phyloP scores from a whole-genome alignment of 2,329 filamentous ascomycete genomes.

The Penicillium sp. region DNA sequence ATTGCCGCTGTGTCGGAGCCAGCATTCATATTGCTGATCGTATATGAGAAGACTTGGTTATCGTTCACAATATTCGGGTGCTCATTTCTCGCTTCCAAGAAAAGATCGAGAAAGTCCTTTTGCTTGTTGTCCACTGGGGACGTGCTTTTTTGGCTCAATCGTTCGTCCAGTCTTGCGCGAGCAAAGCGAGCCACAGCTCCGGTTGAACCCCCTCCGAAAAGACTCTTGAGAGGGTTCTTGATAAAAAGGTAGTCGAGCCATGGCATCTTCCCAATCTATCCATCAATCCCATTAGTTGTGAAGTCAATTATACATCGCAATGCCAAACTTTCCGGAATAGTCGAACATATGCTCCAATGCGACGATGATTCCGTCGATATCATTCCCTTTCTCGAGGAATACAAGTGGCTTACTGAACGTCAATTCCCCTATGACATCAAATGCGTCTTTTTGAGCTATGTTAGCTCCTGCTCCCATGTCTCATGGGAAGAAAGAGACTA shows the following conservation, averaged over 20 bases:
- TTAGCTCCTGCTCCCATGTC: neutral
- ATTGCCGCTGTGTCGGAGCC: slow-evolving; percentile 40
- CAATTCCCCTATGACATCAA: slow-evolving; percentile 39
- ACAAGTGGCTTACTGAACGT: slow-evolving; percentile 37
- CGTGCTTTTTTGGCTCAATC: slow-evolving; percentile 10
- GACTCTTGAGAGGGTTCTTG: slow-evolving; percentile 32
- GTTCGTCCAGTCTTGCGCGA: slow-evolving; percentile 19
- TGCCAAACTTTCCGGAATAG: slow-evolving; percentile 23
- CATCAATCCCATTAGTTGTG: neutral
- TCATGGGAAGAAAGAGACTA: neutral
- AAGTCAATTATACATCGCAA: too few relatives aligned
- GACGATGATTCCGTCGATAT: slow-evolving; percentile 35
- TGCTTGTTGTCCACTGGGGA: neutral
- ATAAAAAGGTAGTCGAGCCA: slow-evolving; percentile 36
- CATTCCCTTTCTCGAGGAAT: slow-evolving; percentile 32
- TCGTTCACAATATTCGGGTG: slow-evolving; percentile 28
- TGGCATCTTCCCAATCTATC: slow-evolving; percentile 34
- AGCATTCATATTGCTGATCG: slow-evolving; percentile 31
- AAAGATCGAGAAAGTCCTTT: slow-evolving; percentile 31
- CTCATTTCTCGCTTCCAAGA: slow-evolving; percentile 28
- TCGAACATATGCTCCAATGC: slow-evolving; percentile 30
- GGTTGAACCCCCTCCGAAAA: slow-evolving; percentile 19
- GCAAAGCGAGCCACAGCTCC: slow-evolving; percentile 25
- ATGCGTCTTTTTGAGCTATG: slow-evolving; percentile 21
- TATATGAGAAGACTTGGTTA: slow-evolving; percentile 26